Conservation (phyloP, 306 rosid species). For the Abrus pulchellus region DNA sequence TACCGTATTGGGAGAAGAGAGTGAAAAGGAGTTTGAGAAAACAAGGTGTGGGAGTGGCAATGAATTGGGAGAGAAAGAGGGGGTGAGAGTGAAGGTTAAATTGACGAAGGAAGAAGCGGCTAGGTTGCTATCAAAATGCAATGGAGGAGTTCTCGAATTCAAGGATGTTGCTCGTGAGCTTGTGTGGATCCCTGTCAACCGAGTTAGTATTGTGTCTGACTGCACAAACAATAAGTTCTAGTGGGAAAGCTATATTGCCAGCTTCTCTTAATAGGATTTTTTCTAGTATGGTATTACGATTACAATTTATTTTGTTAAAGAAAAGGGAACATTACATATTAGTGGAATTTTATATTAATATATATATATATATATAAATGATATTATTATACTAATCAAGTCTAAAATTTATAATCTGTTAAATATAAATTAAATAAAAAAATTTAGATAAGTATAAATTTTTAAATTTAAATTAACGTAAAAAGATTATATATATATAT, state of each 20-base stretch:
- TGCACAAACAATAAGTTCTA: not conserved
- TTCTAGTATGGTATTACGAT: not conserved
- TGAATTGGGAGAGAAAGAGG: conserved; percentile 30
- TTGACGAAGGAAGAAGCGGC: conserved; percentile 82
- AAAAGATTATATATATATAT: too few species aligned
- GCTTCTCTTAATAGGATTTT: not conserved
- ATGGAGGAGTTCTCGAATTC: conserved; percentile 65
- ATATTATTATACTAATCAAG: too few species aligned
- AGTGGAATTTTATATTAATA: not conserved
- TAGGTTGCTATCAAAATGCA: conserved; percentile 64
- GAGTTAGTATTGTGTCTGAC: conserved; percentile 39
- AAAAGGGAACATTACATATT: not conserved
- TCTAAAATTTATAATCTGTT: too few species aligned
- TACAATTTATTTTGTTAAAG: not conserved
- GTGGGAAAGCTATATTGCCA: not conserved
- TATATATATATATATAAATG: too few species aligned
- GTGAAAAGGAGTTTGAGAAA: conserved; percentile 5
- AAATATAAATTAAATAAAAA: too few species aligned
- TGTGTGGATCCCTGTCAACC: conserved; percentile 43
- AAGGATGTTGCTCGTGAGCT: conserved; percentile 65
- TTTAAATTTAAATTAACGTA: too few species aligned
- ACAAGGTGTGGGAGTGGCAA: not conserved
- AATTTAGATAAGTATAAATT: too few species aligned
- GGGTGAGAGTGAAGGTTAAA: conserved; percentile 64
- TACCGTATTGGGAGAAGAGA: conserved; percentile 54